Base-by-base conservation (phyloP, 2,329 filamentous ascomycete species). In the Bipolaris cookei region DNA sequence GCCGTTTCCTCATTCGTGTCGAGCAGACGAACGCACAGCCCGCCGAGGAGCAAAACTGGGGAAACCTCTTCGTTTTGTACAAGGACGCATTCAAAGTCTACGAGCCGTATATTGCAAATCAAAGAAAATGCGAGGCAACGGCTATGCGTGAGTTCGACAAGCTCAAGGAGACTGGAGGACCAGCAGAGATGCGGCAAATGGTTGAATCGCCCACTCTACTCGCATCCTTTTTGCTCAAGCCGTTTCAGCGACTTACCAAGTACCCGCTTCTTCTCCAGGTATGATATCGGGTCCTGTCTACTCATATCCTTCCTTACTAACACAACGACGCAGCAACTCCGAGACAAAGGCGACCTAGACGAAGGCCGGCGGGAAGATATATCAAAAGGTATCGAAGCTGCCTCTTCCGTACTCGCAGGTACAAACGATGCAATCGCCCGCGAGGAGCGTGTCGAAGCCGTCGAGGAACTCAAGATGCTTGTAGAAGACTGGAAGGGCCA, bases 401-500 rank as follows among this genome's bases (percentile, higher is more conserved):
- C 95, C 6, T 90, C 92, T 65, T 84, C 89, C 49, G 90, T 97
- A 0, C 82, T 98, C 28, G 86, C 88, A 61, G 89, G 91, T 66
- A 94, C 94, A 4, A 97, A 98, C 73, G 89, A 93, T 56, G 94
- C 93, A 4, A 92, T 99, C 42, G 90, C 96, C 72, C 89, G 90
- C 47, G 92, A 97, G 71, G 85, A 97, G 49, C 83, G 96, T 50
- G 86, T 90, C 46, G 90, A 95, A 70, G 92, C 93, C 5, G 81
- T 97, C 8, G 87, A 90, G 59, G 95, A 98, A 58, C 83, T 99
- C 23, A 88, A 89, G 58, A 80, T 79, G 51, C 84, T 95, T 48
- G 94, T 99, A 1, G 95, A 98, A 71, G 95, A 99, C 75, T 99
- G 95, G 95, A 98, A 97, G 77, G 91, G 90, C 50, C 91, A 98